Conservation (phyloP, 2,329 filamentous ascomycete genomes). For the Albophoma yamanashiensis region DNA sequence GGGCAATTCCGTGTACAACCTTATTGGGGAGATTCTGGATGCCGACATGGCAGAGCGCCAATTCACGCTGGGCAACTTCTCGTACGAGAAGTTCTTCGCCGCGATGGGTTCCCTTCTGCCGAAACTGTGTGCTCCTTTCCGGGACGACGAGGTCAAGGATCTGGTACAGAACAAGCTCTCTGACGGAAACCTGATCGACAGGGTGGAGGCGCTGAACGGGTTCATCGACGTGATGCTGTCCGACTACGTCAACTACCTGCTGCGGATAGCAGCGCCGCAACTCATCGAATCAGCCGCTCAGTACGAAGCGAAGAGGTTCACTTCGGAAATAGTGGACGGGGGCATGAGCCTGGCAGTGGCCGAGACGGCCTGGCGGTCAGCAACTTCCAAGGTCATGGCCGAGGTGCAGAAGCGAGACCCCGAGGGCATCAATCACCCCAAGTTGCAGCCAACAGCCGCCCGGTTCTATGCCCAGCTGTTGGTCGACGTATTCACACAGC, state of each 20-base stretch:
- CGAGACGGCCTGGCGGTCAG: slow-evolving; percentile 54
- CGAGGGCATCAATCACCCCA: slow-evolving; percentile 51
- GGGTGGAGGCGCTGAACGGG: slow-evolving; percentile 62
- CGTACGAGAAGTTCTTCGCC: slow-evolving; percentile 69
- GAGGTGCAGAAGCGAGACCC: slow-evolving; percentile 61
- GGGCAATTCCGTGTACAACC: slow-evolving; percentile 61
- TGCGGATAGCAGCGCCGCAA: slow-evolving; percentile 60
- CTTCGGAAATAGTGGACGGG: slow-evolving; percentile 49
- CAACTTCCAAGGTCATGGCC: slow-evolving; percentile 51
- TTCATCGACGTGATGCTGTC: slow-evolving; percentile 70
- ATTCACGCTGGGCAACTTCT: slow-evolving; percentile 62
- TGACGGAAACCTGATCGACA: slow-evolving; percentile 58
- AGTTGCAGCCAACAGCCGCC: slow-evolving; percentile 52
- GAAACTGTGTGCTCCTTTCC: slow-evolving; percentile 68
- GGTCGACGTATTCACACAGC: slow-evolving; percentile 62
- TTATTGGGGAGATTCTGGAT: slow-evolving; percentile 68
- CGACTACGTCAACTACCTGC: slow-evolving; percentile 73
- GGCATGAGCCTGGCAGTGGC: slow-evolving; percentile 46
- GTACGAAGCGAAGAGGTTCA: slow-evolving; percentile 67
- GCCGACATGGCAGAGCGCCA: slow-evolving; percentile 60
- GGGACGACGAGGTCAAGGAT: slow-evolving; percentile 65
- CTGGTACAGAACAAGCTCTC: slow-evolving; percentile 51
- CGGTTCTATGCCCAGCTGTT: slow-evolving; percentile 69
- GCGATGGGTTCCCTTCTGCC: slow-evolving; percentile 68
- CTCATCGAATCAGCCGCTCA: slow-evolving; percentile 60